Base-by-base conservation (phyloP, 2,329 filamentous ascomycete species). In the Xylaria polymorpha region DNA sequence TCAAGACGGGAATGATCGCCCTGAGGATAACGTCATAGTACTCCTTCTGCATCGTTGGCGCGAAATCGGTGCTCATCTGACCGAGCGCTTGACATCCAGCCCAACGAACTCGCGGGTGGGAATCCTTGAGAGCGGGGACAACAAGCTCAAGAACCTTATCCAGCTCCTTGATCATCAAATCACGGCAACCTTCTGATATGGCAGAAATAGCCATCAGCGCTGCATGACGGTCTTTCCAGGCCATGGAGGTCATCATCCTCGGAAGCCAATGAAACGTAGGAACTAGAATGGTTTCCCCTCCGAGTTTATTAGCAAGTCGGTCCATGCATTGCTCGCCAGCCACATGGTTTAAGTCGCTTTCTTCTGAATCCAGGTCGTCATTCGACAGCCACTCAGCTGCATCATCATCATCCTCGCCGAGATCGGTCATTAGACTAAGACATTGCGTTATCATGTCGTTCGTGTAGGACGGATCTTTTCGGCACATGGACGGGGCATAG, bases 21-120 rank as follows among this genome's bases (percentile, higher is more conserved):
- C 91, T 93, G 61, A 99, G 87, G 18, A 99, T 93, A 53, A 91
- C 86, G 72, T 93, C 89, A 80, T 97, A 96, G 81, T 97, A 97
- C 76, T 97, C 96, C 74, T 93, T 92, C 81, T 99, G 96, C 95
- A 99, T 98, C 12, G 92, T 97, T 14, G 94, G 94, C 14, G 97
- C 95, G 80, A 99, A 99, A 79, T 99, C 96, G 39, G 96, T 99
- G 83, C 95, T 98, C 96, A 99, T 99, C 81, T 99, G 96, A 35
- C 96, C 96, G n/a, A 99, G 87, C 50, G 96, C 96, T 78, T 99
- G 98, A 85, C 96, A 99, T 41, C 94, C 96, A 61, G 96, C 96
- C 91, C 97, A 99, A 76, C 95, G 91, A 64, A 99, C 96, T 78
- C 96, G 93, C 48, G 96, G 93, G 78, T 99, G 96, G 46, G 92